These are phyloP conservation scores for Saksenaea oblongispora DNA, from an alignment of 371 early-diverging fungal species.

Conservation along the genomic window DNA sequence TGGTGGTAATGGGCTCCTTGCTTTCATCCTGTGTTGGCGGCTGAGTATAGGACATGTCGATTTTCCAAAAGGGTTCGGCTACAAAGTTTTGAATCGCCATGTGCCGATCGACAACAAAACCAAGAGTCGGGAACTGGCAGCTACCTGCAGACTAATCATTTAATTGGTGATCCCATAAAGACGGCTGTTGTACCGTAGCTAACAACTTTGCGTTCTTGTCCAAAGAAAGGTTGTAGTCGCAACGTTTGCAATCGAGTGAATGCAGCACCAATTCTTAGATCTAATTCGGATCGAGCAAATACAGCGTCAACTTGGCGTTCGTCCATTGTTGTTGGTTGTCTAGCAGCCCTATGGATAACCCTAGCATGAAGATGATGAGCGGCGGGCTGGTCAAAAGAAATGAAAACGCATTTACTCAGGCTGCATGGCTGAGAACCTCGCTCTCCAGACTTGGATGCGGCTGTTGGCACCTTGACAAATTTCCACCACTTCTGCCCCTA, in stretches of 20 bases:
- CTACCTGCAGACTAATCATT: conserved; percentile 62
- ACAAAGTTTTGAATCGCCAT: conserved; percentile 80
- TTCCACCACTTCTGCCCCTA: conserved; percentile 86
- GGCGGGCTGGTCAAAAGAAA: not conserved
- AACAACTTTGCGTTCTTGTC: conserved; percentile 60
- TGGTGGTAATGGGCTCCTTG: conserved; percentile 39
- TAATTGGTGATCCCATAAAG: not conserved
- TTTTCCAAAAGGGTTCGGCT: conserved; percentile 91
- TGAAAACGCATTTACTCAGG: conserved; percentile 41
- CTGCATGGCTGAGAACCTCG: conserved; percentile 84
- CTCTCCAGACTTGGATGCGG: conserved; percentile 69
- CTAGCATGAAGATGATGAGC: conserved; percentile 21
- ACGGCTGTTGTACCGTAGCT: conserved; percentile 77
- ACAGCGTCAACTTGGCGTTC: conserved; percentile 87
- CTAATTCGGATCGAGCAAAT: conserved; percentile 91
- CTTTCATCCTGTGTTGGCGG: conserved; percentile 3
- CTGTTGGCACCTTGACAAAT: conserved; percentile 70
- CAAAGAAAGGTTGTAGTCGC: conserved; percentile 53
- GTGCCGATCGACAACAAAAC: conserved; percentile 97
- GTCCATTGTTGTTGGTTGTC: conserved; percentile 72
- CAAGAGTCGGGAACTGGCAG: conserved; percentile 99
- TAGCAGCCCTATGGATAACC: conserved; percentile 85
- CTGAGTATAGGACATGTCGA: conserved; percentile 66
- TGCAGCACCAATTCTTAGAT: conserved; percentile 95
- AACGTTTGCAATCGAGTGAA: conserved; percentile 97